Base-by-base conservation (phyloP, 2,329 filamentous ascomycete species). In the Trichoderma sp. region DNA sequence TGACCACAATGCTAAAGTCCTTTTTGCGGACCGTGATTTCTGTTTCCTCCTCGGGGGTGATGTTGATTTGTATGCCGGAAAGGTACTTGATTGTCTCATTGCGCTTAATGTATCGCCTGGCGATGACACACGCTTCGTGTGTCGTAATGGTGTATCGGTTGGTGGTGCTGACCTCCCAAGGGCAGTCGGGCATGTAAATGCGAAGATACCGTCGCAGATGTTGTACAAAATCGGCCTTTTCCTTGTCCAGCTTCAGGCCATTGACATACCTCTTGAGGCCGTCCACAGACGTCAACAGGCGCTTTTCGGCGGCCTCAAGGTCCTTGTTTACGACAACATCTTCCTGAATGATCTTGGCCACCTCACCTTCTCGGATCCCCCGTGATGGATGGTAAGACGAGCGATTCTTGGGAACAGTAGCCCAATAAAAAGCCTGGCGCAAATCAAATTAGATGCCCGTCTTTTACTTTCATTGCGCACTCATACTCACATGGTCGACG, bases 1-100 rank as follows among this genome's bases (percentile, higher is more conserved):
- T 97, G 78, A 98, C 93, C 36, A 99, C 95, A 74, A 99, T 95
- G 80, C 95, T 98, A 80, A 99, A 99, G 79, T 99, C 96, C 78
- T 95, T 95, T 79, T 96, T 92, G 72, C 90, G 91, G 74, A 91
- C 82, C 30, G 94, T 92, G 71, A 98, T 88, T 71, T 93, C 90
- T 73, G 90, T 88, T 79, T 98, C 96, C 80, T 99, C 95, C 79
- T 97, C 93, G 36, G 93, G 91, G 0, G 95, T 97, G 84, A 99
- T 96, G 50, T 92, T 88, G 28, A 99, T 95, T 78, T 98, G 93
- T 13, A 97, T 96, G 2, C 96, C 96, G 8, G 90, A 92, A 8
- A 99, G 87, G 79, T 97, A 97, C 81, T 95, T 97, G 83, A 99
- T 91, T 50, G 91, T 89, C 79, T 98, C 93, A 73, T 95, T 93